phyloP scores from a whole-genome alignment of 2,329 filamentous ascomycete genomes.

The Diaporthe australafricana region DNA sequence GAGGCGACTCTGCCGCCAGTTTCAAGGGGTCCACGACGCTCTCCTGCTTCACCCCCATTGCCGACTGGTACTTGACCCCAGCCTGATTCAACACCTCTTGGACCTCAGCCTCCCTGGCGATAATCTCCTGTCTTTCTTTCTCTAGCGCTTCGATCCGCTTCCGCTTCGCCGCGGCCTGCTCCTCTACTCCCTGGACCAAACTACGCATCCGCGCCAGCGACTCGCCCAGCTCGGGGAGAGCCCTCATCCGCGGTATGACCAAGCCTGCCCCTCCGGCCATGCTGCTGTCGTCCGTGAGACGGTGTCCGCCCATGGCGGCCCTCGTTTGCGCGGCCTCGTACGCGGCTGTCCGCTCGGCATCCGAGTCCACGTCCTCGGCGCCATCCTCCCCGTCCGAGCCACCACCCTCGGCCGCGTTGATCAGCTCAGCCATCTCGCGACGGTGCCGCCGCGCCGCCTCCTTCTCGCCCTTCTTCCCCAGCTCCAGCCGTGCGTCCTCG shows the following conservation, averaged over 20 bases:
- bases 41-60: constrained; percentile 47
- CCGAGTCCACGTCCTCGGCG: constrained; percentile 69
- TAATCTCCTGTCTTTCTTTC: constrained; percentile 75
- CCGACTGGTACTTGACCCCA: constrained; percentile 70
- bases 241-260: constrained; percentile 75
- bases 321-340: constrained; percentile 90
- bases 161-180: constrained; percentile 69
- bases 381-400: constrained; percentile 41
- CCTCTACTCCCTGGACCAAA: constrained; percentile 72
- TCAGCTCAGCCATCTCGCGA: constrained; percentile 85
- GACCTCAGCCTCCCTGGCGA: constrained; percentile 79
- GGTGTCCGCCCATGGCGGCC: constrained; percentile 82
- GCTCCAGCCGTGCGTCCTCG: constrained; percentile 82
- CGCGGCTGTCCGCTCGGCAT: constrained; percentile 78
- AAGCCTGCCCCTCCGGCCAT: constrained; percentile 54
- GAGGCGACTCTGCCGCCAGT: constrained; percentile 45
- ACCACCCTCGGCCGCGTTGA: constrained; percentile 70
- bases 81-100: constrained; percentile 85
- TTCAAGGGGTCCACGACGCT: constrained; percentile 37
- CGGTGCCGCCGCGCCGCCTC: constrained; percentile 75
- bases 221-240: constrained; percentile 78
- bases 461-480: constrained; percentile 83
- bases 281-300: constrained; percentile 47
- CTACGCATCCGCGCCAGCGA: constrained; percentile 73
- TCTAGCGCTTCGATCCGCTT: constrained; percentile 74